Evolutionary conservation across 192 early-diverging fungal species (phyloP), one percentile per base, ranked within the genome.

Genomic region (Coemansia sp.): DNA sequence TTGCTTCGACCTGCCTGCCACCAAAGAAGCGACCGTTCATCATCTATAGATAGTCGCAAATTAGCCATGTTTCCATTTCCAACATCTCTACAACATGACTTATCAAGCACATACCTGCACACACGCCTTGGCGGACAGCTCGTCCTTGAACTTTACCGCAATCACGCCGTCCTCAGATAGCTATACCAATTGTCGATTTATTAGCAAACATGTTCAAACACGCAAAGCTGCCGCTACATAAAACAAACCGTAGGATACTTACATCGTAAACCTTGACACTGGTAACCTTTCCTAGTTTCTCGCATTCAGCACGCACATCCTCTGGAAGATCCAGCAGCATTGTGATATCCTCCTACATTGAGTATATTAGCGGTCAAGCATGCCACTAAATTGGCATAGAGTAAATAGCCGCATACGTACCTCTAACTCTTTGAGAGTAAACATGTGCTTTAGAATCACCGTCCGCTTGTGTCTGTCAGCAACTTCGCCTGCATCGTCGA

Each of bases 381-480:
- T 39, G 25, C 14, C n/a, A 6, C 21, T 21, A 11, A n/a, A 23
- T 29, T 55, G 23, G 6, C 23, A 31, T 6, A 29, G 53, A 29
- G 51, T 16, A 17, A 29, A 26, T 27, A 37, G 29, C n/a, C 10
- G 29, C 55, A 57, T 37, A 60, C 77, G 29, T 85, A 89, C 91
- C 82, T 97, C 92, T 1, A 99, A 67, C 74, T 99, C 94, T 41
- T 88, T 68, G 16, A 87, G 65, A 4, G 92, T 92, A 70, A 95
- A 99, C 95, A 99, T 97, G 70, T 95, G 84, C 75, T 96, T 96
- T 31, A 99, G 75, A 51, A 99, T 90, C 9, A 97, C 93, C 31
- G 93, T 89, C 53, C 90, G 91, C 49, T 71, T 73, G 63, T 89
- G 89, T 66, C 91, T 87, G 11, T 93, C 93, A 1, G 87, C 76